A percentile compares a stretch with the other conserved stretches of the same genome.
Conservation (phyloP, 2,329 filamentous ascomycete species). For the Scedosporium minutisporum region DNA sequence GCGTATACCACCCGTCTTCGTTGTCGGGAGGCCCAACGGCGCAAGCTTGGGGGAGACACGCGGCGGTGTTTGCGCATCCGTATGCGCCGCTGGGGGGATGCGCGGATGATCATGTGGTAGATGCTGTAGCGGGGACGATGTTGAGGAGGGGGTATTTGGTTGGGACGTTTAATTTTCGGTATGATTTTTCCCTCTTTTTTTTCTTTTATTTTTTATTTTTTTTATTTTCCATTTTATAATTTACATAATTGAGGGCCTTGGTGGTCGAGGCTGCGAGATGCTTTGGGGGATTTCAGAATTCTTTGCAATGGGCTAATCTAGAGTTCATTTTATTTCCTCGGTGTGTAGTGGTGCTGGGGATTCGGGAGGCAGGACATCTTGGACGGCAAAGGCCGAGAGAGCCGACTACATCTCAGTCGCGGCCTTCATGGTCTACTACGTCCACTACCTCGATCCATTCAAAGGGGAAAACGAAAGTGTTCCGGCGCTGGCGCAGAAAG, state of each 20-base stretch:
- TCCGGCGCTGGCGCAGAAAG: not conserved
- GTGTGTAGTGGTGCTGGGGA: slow-evolving; percentile 59
- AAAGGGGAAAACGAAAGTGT: not conserved
- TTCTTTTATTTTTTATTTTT: not conserved
- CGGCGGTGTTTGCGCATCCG: slow-evolving; percentile 71
- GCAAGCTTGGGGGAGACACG: slow-evolving; percentile 36
- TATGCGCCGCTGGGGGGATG: slow-evolving; percentile 81
- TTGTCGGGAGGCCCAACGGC: slow-evolving; percentile 23
- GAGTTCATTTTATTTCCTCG: not conserved
- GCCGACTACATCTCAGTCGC: slow-evolving; percentile 75
- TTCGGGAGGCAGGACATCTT: slow-evolving; percentile 72
- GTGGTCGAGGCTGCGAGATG: too few relatives aligned
- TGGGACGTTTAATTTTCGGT: slow-evolving; percentile 89
- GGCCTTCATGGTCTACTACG: slow-evolving; percentile 70
- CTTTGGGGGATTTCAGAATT: too few relatives aligned
- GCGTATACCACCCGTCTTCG: slow-evolving; percentile 63
- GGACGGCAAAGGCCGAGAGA: slow-evolving; percentile 73
- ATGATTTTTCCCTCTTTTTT: slow-evolving; percentile 12
- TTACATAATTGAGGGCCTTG: too few relatives aligned
- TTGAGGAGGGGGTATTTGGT: slow-evolving; percentile 66
- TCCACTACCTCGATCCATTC: slow-evolving; percentile 46
- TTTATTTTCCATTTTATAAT: not conserved
- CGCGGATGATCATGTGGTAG: slow-evolving; percentile 74
- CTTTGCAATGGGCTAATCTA: not conserved
- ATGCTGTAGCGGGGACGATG: slow-evolving; percentile 53